Evolutionary conservation across 768 basidiomycete genomes (phyloP).

Genomic region (Hygrocybe coccinea): DNA sequence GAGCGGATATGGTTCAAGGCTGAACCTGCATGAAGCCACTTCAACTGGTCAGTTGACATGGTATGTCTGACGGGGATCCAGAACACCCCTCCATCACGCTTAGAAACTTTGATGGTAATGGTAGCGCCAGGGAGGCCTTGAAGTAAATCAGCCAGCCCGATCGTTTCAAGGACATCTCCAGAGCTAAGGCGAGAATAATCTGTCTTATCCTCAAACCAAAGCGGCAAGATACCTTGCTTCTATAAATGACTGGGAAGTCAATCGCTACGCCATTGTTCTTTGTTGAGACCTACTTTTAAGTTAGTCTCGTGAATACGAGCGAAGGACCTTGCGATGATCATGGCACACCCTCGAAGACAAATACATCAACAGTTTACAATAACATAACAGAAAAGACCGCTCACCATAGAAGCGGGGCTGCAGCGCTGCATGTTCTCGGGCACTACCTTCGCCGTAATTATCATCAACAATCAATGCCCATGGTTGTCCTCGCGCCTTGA

Average conservation of each 20-base stretch:
- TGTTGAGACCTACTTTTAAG: constrained; percentile 65
- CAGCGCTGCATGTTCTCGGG: constrained; percentile 94
- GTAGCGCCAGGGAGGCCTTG: constrained; percentile 40
- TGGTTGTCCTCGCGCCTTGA: constrained; percentile 76
- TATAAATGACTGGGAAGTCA: not conserved
- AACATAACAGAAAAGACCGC: not conserved
- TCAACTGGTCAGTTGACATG: constrained; percentile 83
- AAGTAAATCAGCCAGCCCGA: constrained; percentile 72
- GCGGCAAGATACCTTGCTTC: constrained; percentile 96
- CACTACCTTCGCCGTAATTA: constrained; percentile 97
- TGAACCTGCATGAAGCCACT: constrained; percentile 85
- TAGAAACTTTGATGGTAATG: constrained; percentile 63
- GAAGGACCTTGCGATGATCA: constrained; percentile 90
- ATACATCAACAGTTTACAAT: constrained; percentile 5
- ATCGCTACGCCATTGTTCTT: no score
- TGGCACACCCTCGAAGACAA: constrained; percentile 56
- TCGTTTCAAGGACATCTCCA: constrained; percentile 77
- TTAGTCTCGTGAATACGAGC: constrained; percentile 99
- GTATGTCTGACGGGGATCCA: constrained; percentile 79
- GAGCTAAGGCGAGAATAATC: constrained; percentile 83
- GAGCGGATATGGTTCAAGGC: constrained; percentile 87
- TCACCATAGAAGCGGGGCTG: constrained; percentile 91
- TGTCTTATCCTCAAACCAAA: constrained; percentile 85
- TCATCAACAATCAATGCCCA: constrained; percentile 96
- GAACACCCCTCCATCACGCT: constrained; percentile 54